Percentiles rank a stretch among this genome's conserved stretches.
phyloP scores from a whole-genome alignment of 495 filamentous ascomycete genomes.

The Penicillium goetzii region DNA sequence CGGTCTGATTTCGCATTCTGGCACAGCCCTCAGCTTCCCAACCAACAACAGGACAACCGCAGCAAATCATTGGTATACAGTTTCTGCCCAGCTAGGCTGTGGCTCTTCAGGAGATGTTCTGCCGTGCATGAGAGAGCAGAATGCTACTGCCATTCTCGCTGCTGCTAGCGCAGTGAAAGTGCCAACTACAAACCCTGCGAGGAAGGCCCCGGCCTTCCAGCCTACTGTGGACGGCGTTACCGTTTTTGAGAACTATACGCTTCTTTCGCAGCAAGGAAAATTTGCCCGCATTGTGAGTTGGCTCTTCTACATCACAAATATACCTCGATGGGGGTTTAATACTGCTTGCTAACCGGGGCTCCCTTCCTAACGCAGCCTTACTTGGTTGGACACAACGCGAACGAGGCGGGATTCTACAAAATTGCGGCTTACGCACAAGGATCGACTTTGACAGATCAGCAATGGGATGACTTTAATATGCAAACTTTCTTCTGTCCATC shows the following conservation, averaged over 20 bases:
- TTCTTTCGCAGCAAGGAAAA: slow-evolving; percentile 33
- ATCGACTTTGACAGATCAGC: slow-evolving; percentile 25
- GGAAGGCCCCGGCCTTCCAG: slow-evolving; percentile 44
- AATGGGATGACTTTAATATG: slow-evolving; percentile 47
- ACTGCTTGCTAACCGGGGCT: slow-evolving; percentile 1
- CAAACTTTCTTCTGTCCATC: slow-evolving; percentile 52
- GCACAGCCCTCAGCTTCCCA: slow-evolving; percentile 52
- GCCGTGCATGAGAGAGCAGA: slow-evolving; percentile 49
- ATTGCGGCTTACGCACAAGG: slow-evolving; percentile 37
- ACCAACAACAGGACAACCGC: slow-evolving; percentile 34
- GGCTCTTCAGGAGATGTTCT: slow-evolving; percentile 30
- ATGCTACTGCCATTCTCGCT: slow-evolving; percentile 36
- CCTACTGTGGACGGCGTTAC: slow-evolving; percentile 50
- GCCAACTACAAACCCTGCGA: slow-evolving; percentile 24
- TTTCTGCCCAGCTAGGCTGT: slow-evolving; percentile 46
- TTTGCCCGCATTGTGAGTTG: slow-evolving; percentile 38
- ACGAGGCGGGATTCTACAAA: slow-evolving; percentile 50
- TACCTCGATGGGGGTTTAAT: background rate
- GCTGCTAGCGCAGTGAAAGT: slow-evolving; percentile 35
- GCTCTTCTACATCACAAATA: background rate
- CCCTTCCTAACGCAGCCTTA: slow-evolving; percentile 32
- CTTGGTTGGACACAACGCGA: slow-evolving; percentile 49
- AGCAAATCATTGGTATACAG: slow-evolving; percentile 41
- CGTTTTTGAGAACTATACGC: slow-evolving; percentile 53
- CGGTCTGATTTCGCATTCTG: slow-evolving; percentile 57